Evolutionary conservation across 176 grass and related monocot species (phyloP), one percentile per base, ranked within the genome.

Genomic region (Cenchrus americanus): DNA sequence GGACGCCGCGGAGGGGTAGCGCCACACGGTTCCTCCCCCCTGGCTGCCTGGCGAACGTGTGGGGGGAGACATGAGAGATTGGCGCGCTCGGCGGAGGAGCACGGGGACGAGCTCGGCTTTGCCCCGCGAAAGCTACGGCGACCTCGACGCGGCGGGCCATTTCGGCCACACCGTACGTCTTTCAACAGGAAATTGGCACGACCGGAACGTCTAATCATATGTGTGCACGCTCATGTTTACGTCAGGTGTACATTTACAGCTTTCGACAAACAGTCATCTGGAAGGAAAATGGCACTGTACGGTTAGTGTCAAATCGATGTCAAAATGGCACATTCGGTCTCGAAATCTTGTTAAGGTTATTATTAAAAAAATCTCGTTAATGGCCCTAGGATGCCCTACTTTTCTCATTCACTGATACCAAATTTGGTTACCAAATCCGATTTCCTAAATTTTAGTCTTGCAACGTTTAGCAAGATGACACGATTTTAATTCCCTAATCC

Each of bases 81-180:
- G 12, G 12, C 3, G 42, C 70, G 44, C 71, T 47, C 9, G 76
- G 10, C 15, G 23, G 87, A 70, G 17, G 71, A 48, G 43, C 49
- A 58, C 22, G 55, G 11, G 9, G 54, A 18, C 41, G 17, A 65
- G 10, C 55, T 37, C 19, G 23, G 2, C 12, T 10, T 19, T 1
- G 69, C 4, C 44, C 11, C 5, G 50, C 5, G 75, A 86, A 72
- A 86, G 73, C 84, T 52, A 61, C 73, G 21, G 73, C 30, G 84
- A 79, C 55, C 40, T 87, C 19, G 84, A 86, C 59, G 49, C 22
- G 8, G 73, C 55, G 21, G 57, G 10, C 12, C 14, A 50, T n/a
- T 6, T 66, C 24, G 2, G 6, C 83, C 83, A 78, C 79, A 82
- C 41, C 40, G 18, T 21, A 34, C 77, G 66, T 26, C 46, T 85